phyloP scores from a whole-genome alignment of 352 stramenopile genomes.

The Pythium aphanidermatum region DNA sequence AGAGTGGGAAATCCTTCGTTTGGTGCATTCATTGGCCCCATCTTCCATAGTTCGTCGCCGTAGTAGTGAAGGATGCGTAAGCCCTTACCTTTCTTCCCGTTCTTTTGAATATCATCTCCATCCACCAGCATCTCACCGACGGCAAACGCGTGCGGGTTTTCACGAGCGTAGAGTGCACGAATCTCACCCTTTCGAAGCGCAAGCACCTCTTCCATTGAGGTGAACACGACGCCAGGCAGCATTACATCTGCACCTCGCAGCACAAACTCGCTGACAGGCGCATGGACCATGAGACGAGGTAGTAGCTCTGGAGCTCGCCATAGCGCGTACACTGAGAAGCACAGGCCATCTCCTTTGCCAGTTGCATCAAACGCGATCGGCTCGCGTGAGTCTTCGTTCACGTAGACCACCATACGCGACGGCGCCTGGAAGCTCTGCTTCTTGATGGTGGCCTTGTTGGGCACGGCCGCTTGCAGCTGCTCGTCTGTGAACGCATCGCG shows the following conservation, averaged over 20 bases:
- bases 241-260: slow-evolving; percentile 79
- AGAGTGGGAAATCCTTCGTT: slow-evolving; percentile 58
- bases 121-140: slow-evolving; percentile 77
- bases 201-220: slow-evolving; percentile 40
- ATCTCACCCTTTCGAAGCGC: slow-evolving; percentile 60
- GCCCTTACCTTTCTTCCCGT: slow-evolving; percentile 61
- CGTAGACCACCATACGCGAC: slow-evolving; percentile 67
- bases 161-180: slow-evolving; percentile 57
- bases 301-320: slow-evolving; percentile 48
- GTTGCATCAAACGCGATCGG: slow-evolving; percentile 67
- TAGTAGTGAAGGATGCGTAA: slow-evolving; percentile 66
- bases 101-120: slow-evolving; percentile 35
- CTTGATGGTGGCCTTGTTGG: slow-evolving; percentile 34
- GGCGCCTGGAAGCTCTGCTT: slow-evolving; percentile 77
- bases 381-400: slow-evolving; percentile 45
- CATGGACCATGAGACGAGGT: slow-evolving; percentile 57
- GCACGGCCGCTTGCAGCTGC: slow-evolving; percentile 32
- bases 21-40: slow-evolving; percentile 57
- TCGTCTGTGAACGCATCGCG: slow-evolving; percentile 28
- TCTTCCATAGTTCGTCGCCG: slow-evolving; percentile 70
- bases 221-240: slow-evolving; percentile 73
- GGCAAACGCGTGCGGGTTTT: slow-evolving; percentile 70
- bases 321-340: slow-evolving; percentile 62
- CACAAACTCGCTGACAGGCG: slow-evolving; percentile 76
- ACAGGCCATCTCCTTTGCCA: slow-evolving; percentile 57